Conservation (phyloP, 768 basidiomycete genomes). For the Auricularia heimuer region DNA sequence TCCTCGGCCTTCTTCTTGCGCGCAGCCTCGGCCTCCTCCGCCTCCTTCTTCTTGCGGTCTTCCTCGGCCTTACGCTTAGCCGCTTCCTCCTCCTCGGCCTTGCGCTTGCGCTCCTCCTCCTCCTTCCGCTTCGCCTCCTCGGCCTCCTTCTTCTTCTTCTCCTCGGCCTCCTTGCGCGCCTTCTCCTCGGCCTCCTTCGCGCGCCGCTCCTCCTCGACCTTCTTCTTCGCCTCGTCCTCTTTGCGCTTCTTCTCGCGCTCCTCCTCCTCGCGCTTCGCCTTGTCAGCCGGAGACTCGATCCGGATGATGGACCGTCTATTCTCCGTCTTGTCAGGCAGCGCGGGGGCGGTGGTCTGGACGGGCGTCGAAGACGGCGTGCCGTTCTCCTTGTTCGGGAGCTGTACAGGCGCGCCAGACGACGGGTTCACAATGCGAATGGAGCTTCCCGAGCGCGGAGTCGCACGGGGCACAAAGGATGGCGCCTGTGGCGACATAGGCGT, state of each 20-base stretch:
- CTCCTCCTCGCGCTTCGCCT: slow-evolving; percentile 4
- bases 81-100: background rate
- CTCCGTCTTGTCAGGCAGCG: background rate
- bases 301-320: background rate
- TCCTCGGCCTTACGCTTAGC: background rate
- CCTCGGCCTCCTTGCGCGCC: slow-evolving; percentile 7
- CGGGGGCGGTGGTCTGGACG: background rate
- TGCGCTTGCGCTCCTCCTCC: background rate
- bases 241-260: slow-evolving; percentile 8
- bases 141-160: background rate
- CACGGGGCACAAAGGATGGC: background rate
- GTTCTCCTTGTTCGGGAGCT: background rate
- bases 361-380: background rate
- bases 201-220: slow-evolving; percentile 7
- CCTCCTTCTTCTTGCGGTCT: background rate
- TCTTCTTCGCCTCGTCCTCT: slow-evolving; percentile 7
- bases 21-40: background rate
- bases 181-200: slow-evolving; percentile 12
- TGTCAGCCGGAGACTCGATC: slow-evolving; percentile 1
- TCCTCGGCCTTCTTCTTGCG: background rate
- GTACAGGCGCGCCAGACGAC: background rate
- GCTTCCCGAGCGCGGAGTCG: background rate
- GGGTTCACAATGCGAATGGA: background rate
- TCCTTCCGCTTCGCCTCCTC: background rate
- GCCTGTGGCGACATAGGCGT: background rate